Percentiles rank a stretch among this genome's conserved stretches.
phyloP scores from a whole-genome alignment of 2,329 filamentous ascomycete genomes.

The Talaromyces amestolkiae region DNA sequence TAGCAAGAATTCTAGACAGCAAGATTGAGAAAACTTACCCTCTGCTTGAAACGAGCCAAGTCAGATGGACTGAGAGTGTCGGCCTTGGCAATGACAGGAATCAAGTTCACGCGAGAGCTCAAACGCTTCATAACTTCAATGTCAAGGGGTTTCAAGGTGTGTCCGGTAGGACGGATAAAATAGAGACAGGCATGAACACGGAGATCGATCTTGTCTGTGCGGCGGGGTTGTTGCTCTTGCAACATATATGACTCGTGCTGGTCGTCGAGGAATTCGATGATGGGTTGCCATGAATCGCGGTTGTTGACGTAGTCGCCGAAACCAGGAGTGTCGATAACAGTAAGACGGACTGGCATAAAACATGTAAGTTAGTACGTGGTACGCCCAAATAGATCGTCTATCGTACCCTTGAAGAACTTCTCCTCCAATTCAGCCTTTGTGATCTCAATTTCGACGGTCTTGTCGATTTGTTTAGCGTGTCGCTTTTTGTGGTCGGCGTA shows the following conservation, averaged over 20 bases:
- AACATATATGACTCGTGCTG: slow-evolving; percentile 99
- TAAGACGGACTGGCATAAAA: slow-evolving; percentile 73
- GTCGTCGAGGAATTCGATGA: slow-evolving; percentile 99
- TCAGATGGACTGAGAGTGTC: slow-evolving; percentile 94
- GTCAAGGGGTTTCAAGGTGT: slow-evolving; percentile 96
- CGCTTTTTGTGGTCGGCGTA: slow-evolving; percentile 99
- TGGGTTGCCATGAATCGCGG: slow-evolving; percentile 99
- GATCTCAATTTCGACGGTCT: slow-evolving; percentile 99
- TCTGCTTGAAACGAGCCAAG: slow-evolving; percentile 89
- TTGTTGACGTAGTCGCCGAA: slow-evolving; percentile 99
- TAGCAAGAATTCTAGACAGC: slow-evolving; percentile 25
- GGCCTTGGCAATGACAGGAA: slow-evolving; percentile 97
- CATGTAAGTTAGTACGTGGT: not conserved
- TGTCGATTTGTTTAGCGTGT: slow-evolving; percentile 99
- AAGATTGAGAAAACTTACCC: slow-evolving; percentile 54
- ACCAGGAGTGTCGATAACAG: slow-evolving; percentile 97
- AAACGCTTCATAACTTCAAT: slow-evolving; percentile 99
- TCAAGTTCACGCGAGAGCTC: slow-evolving; percentile 96
- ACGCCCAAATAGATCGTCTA: not conserved
- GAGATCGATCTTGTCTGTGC: slow-evolving; percentile 97
- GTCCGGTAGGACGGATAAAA: slow-evolving; percentile 97
- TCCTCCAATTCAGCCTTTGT: slow-evolving; percentile 99
- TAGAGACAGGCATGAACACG: slow-evolving; percentile 98
- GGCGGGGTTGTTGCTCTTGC: slow-evolving; percentile 98
- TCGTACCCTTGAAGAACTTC: slow-evolving; percentile 99